These are phyloP conservation scores for Salvia hispanica DNA, from an alignment of 257 asterid genomes.

Conservation along the genomic window DNA sequence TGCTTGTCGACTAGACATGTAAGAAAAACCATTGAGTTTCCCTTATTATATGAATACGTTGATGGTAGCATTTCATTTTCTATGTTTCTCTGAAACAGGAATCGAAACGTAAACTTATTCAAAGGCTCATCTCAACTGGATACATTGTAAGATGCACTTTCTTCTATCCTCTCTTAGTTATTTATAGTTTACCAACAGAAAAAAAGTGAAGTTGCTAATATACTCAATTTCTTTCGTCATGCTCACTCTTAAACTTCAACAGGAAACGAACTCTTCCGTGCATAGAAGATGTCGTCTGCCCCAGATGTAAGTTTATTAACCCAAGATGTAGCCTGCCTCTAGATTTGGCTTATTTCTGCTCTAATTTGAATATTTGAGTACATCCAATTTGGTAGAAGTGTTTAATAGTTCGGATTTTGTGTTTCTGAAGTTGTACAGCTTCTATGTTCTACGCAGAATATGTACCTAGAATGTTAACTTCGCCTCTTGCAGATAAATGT, in stretches of 20 bases:
- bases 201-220: conserved; percentile 21
- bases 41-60: conserved; percentile 21
- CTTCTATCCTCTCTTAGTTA: conserved; percentile 8
- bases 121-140: conserved; percentile 61
- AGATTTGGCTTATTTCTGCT: too few species aligned
- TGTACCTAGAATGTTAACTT: conserved; percentile 29
- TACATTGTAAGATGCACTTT: conserved; percentile 53
- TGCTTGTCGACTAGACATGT: conserved; percentile 70
- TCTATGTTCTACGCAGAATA: conserved; percentile 12
- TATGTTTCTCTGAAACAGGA: conserved; percentile 46
- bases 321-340: too few species aligned
- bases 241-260: conserved; percentile 42
- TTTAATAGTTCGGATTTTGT: too few species aligned
- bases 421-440: not conserved
- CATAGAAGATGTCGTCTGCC: conserved; percentile 45
- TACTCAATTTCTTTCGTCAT: too few species aligned
- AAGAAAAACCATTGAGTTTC: conserved; percentile 32
- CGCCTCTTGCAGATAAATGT: conserved; percentile 63
- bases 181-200: not conserved
- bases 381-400: too few species aligned
- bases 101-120: conserved; percentile 63
- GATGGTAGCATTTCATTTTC: not conserved
- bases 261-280: conserved; percentile 56
- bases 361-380: too few species aligned
- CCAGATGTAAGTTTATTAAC: conserved; percentile 39